Evolutionary conservation across 2,329 filamentous ascomycete species (phyloP), one percentile per base, ranked within the genome.

Genomic region (Fusarium siculi): DNA sequence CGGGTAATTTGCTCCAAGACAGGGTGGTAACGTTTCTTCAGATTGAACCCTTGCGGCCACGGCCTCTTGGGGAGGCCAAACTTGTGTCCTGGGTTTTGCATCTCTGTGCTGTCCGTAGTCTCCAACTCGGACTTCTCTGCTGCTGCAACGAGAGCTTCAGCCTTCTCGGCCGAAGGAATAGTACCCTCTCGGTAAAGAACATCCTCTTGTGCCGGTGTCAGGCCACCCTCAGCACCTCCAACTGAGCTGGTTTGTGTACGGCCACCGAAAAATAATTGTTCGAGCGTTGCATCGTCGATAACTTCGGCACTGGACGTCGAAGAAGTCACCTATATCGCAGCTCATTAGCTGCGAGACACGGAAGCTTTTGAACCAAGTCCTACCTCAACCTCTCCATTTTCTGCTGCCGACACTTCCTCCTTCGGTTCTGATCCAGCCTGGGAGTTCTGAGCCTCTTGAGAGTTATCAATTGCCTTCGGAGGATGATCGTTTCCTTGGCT

Each of bases 1-100:
- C 95, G 95, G 23, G 95, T 97, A 77, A 98, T 87, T 85, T 98
- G 96, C 74, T 92, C 87, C 53, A 98, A 86, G 12, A 98, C 87
- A 4, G 93, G 90, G 80, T 98, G 93, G 80, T 98, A 97, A 78
- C 96, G 90, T 80, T 93, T 87, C 82, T 95, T 93, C 77, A 96
- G 84, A 82, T 83, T 93, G 87, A 79, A 86, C 36, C 85, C 78
- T 60, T 88, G 87, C 15, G 92, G 88, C 58, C 95, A 85, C 11
- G 92, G 90, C 63, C 91, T 84, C 40, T 86, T 84, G 3, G 95
- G 95, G 71, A 94, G 84, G 8, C 89, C 90, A 78, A 94, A 98
- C 80, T 96, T 97, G 80, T 93, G 87, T n/a, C 93, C 93, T 19
- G 86, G 81, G 6, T 82, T 81, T 40, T 80, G 74, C 32, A 79